Evolutionary conservation across 73 alveolate genomes (phyloP), one percentile per base, ranked within the genome.

Genomic region (Uronychia setigera): DNA sequence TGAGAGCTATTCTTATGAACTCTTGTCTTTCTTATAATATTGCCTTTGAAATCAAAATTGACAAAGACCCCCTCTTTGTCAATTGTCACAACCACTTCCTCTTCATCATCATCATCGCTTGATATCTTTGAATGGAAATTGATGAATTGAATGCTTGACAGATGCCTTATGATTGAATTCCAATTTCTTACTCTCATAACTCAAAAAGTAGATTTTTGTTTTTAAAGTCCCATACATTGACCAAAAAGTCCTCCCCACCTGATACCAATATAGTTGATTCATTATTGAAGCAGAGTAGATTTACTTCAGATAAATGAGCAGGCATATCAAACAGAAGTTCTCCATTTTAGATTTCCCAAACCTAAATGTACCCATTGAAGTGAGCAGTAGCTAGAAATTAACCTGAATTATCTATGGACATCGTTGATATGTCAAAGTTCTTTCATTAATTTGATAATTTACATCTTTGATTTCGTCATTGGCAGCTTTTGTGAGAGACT

Each of bases 141-240:
- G 67, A 46, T 46, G 19, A 46, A 46, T 5, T 11, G n/a, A 11
- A 46, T 19, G 5, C 67, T 19, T 11, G 67, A 5, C 19, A 46
- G 19, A 19, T 46, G 67, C n/a, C n/a, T n/a, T n/a, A n/a, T n/a
- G n/a, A n/a, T n/a, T n/a, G n/a, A n/a, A n/a, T n/a, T n/a, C n/a
- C n/a, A n/a, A n/a, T 5, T 5, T 11, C 67, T 46, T 19, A 46
- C 88, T 86, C 92, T 59, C 92, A n/a, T 0, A 86, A 29, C 74
- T 86, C 92, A 80, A 86, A 86, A 1, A 86, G 78, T 1, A 86
- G 83, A 26, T 31, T 58, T 35, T 59, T 57, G 26, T 83, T 29
- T 33, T 35, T 58, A 1, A 80, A 29, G 75, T 83, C 80, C 92
- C 92, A 86, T 1, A 86, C 92, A 86, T 86, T 86, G 34, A 86